These are phyloP conservation scores for Omphalotus guepiniiformis DNA, from an alignment of 768 basidiomycete species.

Conservation along the genomic window DNA sequence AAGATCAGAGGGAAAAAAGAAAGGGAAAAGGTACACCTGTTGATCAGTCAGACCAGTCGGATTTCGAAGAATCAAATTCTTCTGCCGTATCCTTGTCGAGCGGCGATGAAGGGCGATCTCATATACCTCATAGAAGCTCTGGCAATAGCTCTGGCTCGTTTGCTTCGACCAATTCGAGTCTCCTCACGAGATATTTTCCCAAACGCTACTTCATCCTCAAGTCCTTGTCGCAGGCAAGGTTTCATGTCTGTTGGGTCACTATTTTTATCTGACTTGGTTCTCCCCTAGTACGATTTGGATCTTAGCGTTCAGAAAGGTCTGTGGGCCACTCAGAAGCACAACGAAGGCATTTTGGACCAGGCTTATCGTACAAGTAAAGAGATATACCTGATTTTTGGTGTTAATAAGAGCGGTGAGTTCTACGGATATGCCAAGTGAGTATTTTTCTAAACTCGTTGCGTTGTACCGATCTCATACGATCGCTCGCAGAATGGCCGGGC, in stretches of 20 bases:
- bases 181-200: constrained; percentile 74
- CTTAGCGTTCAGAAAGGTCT: constrained; percentile 71
- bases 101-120: constrained; percentile 33
- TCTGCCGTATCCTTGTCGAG: constrained; percentile 32
- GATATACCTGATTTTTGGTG: constrained; percentile 87
- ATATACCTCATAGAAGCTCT: constrained; percentile 22
- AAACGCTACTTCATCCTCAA: constrained; percentile 92
- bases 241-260: not conserved
- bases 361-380: constrained; percentile 89
- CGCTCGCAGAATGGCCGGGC: constrained; percentile 60
- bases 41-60: constrained; percentile 5
- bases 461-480: constrained; percentile 2
- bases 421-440: constrained; percentile 82
- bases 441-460: not conserved
- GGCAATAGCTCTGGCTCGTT: constrained; percentile 65
- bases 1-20: constrained; percentile 46
- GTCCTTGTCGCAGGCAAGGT: constrained; percentile 69
- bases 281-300: constrained; percentile 65
- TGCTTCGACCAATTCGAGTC: constrained; percentile 80
- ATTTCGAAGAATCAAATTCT: constrained; percentile 9
- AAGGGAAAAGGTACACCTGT: constrained; percentile 17
- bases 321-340: constrained; percentile 94
- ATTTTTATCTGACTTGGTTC: not conserved
- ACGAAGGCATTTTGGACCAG: constrained; percentile 87
- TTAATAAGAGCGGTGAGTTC: constrained; percentile 92